Base-by-base conservation (phyloP, 768 basidiomycete species). In the Boletellus ananas region DNA sequence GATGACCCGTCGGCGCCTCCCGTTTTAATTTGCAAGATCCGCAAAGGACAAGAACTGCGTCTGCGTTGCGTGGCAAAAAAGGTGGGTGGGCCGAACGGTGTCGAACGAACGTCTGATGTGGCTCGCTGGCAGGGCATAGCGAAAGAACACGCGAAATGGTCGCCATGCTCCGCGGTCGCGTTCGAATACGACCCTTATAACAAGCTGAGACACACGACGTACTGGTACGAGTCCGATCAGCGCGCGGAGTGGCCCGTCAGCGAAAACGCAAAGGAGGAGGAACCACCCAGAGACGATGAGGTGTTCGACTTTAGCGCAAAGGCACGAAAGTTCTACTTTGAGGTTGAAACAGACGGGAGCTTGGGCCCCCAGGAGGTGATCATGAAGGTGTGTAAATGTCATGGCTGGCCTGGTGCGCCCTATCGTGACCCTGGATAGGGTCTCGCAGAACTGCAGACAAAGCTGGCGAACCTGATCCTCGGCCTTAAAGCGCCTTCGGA, bases 161-260 rank as follows among this genome's bases (percentile, higher is more conserved):
- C 93, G 0, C 95, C 96, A 12, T 90, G 94, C 52, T 89, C 93
- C 2, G 93, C 96, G 8, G 85, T 99, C 16, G 83, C 86, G 8
- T 98, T 95, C 57, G 96, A 99, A 72, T 99, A 99, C 56, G 96
- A 99, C 69, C 96, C 96, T 12, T 80, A 97, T 75, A 99, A 99
- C 73, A 93, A 93, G 68, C 76, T 99, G 29, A 83, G 94, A 46
- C 96, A 99, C 70, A 98, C 96, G 3, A 83, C 87, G 3, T 83
- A 96, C 68, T 98, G 96, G 96, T 91, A 77, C 64, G 96, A 99
- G 69, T 78, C 74, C 20, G 84, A 94, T 59, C 75, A 80, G 56
- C 80, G 81, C 29, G 77, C 69, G 3, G 96, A 99, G 72, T 99
- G 96, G 96, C 95, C 94, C 0, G 67, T 94, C 8, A 82, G 90